Base-by-base conservation (phyloP, 257 asterid genomes). In the Nicotiana tomentosiformis region DNA sequence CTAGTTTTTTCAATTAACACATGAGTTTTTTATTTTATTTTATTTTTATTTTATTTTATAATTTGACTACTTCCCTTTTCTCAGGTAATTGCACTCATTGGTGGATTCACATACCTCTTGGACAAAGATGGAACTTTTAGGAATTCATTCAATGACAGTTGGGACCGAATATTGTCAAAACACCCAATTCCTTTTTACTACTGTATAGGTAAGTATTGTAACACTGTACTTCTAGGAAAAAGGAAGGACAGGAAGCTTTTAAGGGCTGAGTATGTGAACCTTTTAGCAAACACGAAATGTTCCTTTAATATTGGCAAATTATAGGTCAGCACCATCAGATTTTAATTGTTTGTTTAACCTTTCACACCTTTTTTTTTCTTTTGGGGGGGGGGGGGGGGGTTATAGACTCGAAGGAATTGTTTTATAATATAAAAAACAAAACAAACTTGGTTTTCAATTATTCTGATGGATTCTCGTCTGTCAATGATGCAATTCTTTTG, bases 141-240 rank as follows among this genome's bases (percentile, higher is more conserved):
- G 86, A 86, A 86, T 55, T 87, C 93, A 67, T 87, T 90, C 81
- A 85, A 85, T 77, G 91, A 87, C 81, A 89, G 90, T 82, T 90
- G 91, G 91, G 93, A 90, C 81, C 90, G 89, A 37, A 79, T 88
- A 83, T 89, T 90, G 56, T 90, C 93, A 12, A 88, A 69, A 77
- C 93, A 88, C 78, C 91, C 91, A 12, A 84, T 88, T 77, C 93
- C 93, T 32, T 90, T 90, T 78, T 90, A 90, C 87, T 90, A 88
- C 69, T 87, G 90, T 82, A 61, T 89, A 81, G 93, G 91, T 90
- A 88, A 86, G 74, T 35, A n/a, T 72, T 20, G 5, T 37, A 30
- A 72, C 15, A 20, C 37, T 72, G 14, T 58, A 58, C 29, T 18
- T 58, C n/a, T 18, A 58, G 26, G 29, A 58, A 15, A 53, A 53